Conservation (phyloP, 306 rosid genomes). For the Ceratonia siliqua region DNA sequence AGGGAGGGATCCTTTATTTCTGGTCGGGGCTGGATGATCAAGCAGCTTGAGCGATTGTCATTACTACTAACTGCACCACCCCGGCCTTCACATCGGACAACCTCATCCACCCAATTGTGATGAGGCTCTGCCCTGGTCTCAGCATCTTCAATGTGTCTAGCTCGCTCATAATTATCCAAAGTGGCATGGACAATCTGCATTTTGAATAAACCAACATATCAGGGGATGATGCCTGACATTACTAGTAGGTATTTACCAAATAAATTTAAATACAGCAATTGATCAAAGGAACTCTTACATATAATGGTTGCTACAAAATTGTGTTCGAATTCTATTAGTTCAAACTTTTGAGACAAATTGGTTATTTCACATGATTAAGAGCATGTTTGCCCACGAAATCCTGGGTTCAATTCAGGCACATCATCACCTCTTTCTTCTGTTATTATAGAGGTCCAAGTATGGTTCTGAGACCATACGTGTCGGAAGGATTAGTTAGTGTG, state of each 20-base stretch:
- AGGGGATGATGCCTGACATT: not conserved
- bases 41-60: slow-evolving; percentile 51
- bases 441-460: not conserved
- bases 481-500: not conserved
- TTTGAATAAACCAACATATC: slow-evolving; percentile 29
- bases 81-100: slow-evolving; percentile 76
- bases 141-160: slow-evolving; percentile 47
- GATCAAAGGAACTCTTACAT: not conserved
- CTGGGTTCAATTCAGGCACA: not conserved
- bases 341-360: not conserved
- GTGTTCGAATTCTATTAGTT: not conserved
- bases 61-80: slow-evolving; percentile 52
- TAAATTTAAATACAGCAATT: not conserved
- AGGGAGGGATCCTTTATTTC: slow-evolving; percentile 74
- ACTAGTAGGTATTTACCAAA: not conserved
- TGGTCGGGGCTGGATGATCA: slow-evolving; percentile 65
- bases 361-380: not conserved
- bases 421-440: not conserved
- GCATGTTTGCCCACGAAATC: not conserved
- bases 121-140: slow-evolving; percentile 54
- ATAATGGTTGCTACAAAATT: not conserved
- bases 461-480: not conserved
- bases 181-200: slow-evolving; percentile 73
- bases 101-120: slow-evolving; percentile 98
- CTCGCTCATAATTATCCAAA: slow-evolving; percentile 70